Conservation (phyloP, 75 land plant genomes). For the Cunninghamia lanceolata region DNA sequence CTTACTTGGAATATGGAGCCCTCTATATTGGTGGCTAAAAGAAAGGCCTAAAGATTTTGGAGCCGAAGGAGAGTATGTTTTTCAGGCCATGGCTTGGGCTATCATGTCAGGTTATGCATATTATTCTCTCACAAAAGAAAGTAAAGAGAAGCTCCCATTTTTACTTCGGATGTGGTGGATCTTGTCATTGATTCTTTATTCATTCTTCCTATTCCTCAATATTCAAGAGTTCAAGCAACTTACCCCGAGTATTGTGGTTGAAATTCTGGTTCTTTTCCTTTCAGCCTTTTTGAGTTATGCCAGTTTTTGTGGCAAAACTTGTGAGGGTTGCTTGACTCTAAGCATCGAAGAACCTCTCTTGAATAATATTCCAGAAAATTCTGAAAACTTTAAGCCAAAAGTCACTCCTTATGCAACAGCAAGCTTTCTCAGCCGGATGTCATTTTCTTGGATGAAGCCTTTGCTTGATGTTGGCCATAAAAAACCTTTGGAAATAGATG, state of each 20-base stretch:
- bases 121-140: background rate
- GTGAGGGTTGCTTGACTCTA: constrained; percentile 2
- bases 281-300: constrained; percentile 30
- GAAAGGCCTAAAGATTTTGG: background rate
- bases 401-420: constrained; percentile 57
- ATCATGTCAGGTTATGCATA: background rate
- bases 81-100: background rate
- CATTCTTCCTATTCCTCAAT: constrained; percentile 24
- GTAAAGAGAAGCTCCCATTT: constrained; percentile 22
- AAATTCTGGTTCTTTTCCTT: constrained; percentile 14
- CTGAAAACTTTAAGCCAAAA: background rate
- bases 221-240: constrained; percentile 10
- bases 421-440: constrained; percentile 43
- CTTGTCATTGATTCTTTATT: constrained; percentile 20
- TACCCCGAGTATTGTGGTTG: constrained; percentile 7
- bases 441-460: constrained; percentile 78
- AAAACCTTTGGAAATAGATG: constrained; percentile 54
- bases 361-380: background rate
- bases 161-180: constrained; percentile 49
- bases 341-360: constrained; percentile 5
- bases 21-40: background rate
- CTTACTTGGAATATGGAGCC: background rate
- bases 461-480: constrained; percentile 48
- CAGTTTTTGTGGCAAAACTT: constrained; percentile 24
- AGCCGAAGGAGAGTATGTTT: background rate